Base-by-base conservation (phyloP, 139 green algal species). In the Volvox africanus region DNA sequence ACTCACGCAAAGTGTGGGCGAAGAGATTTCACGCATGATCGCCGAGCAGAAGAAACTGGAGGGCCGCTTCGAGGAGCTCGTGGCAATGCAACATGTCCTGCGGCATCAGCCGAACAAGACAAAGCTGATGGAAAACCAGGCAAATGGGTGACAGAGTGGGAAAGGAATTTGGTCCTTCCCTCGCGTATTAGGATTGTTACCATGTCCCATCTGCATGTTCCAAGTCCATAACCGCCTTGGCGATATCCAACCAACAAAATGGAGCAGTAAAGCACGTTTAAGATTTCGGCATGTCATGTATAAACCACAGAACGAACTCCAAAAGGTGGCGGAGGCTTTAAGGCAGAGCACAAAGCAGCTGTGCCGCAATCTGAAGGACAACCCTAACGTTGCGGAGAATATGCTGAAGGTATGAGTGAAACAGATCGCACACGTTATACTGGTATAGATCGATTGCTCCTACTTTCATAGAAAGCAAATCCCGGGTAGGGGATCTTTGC, bases 281-380 rank as follows among this genome's bases (percentile, higher is more conserved):
- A 14, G 44, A 55, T 73, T 2, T 73, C 21, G 12, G 65, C 16
- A 12, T 73, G 65, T 79, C 5, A 16, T 30, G 71, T 79, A 79
- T 30, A 33, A 79, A 33, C 71, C 71, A 62, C 90, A 97, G 90
- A 92, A 89, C 30, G 93, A 97, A 93, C 91, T 98, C 44, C 88
- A 95, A 24, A 82, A 94, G 35, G 94, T 98, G 33, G 94, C 96
- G 6, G 94, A 97, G 86, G 79, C 92, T n/a, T 90, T 98, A 67
- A 86, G 95, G 20, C 87, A 96, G 32, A 95, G 92, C 85, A 97
- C 96, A 0, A 95, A 96, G 92, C 93, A 96, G 91, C 93, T 98
- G 75, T 97, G 95, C 89, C 92, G 96, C 21, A 98, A 97, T 89
- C 93, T 98, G 50, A 97, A 97, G 86, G 96, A 97, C 92, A 98